Base-by-base conservation (phyloP, 2,329 filamentous ascomycete genomes). In the Penicillium occitanis region DNA sequence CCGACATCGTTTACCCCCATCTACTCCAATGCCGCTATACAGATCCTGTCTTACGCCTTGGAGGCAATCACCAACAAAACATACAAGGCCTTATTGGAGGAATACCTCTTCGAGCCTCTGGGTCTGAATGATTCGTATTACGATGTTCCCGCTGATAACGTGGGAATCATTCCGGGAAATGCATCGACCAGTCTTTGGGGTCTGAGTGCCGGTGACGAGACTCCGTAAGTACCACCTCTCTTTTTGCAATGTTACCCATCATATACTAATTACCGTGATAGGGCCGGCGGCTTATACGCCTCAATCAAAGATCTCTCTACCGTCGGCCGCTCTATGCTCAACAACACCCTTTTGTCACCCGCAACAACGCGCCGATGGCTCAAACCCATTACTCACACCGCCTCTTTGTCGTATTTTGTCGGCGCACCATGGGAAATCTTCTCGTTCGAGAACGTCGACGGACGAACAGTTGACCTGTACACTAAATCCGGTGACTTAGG, bases 241-340 rank as follows among this genome's bases (percentile, higher is more conserved):
- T 4, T 48, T 42, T 11, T 2, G 13, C n/a, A 22, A 22, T 48
- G 6, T 11, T 19, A 3, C 6, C 14, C 14, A 42, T n/a, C 13
- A n/a, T 42, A 14, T 48, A 10, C n/a, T 48, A 11, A 66, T 58
- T 22, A 5, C 19, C 2, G 25, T 77, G 0, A 74, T 35, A 74
- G 73, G 33, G 70, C 81, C 2, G 81, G 81, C 0, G 81, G 81
- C 67, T 77, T 82, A 69, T 83, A 79, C 73, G 79, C 81, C 14
- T 82, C 79, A 0, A 70, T 75, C 2, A 72, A 73, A 6, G 82
- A 84, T 70, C 72, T 83, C 62, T 75, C 78, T 0, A 69, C 71
- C 5, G 70, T 83, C 14, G 80, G 80, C 14, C 78, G 78, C 2
- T 76, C 79, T 28, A 81, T 84, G 67, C 74, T 83, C 25, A 71